phyloP scores from a whole-genome alignment of 2,329 filamentous ascomycete species.

The Botryotinia calthae region DNA sequence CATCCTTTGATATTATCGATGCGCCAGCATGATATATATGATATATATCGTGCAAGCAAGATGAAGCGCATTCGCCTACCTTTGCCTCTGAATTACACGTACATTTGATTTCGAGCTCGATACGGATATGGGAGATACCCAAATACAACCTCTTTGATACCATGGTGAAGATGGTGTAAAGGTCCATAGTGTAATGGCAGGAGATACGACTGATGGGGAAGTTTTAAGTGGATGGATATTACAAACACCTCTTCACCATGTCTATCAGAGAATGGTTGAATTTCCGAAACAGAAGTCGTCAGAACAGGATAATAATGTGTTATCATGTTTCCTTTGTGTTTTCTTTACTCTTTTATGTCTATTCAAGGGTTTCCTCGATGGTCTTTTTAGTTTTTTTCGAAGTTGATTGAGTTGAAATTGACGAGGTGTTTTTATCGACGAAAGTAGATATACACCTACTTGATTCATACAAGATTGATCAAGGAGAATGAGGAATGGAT shows the following conservation, averaged over 20 bases:
- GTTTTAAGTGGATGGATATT: not conserved
- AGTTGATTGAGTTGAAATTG: not conserved
- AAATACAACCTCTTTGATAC: conserved; percentile 22
- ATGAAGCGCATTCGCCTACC: not conserved
- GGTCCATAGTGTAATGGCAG: conserved; percentile 32
- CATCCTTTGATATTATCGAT: conserved; percentile 12
- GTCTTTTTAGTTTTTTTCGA: not conserved
- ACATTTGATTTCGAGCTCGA: conserved; percentile 2
- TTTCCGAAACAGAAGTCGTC: not conserved
- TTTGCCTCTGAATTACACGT: not conserved
- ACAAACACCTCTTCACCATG: not conserved
- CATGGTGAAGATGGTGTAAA: conserved; percentile 23
- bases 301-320: conserved; percentile 15
- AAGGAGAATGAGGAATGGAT: not conserved
- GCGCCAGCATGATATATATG: not conserved
- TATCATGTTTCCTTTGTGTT: conserved; percentile 17
- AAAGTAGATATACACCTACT: not conserved
- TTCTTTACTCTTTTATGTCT: conserved; percentile 13
- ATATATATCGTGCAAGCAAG: conserved; percentile 1
- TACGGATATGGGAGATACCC: conserved; percentile 7
- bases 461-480: not conserved
- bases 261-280: not conserved
- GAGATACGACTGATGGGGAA: conserved; percentile 20
- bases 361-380: conserved; percentile 1
- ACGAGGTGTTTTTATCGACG: not conserved